Evolutionary conservation across 2,329 filamentous ascomycete genomes (phyloP).

Genomic region (Lachnellula arida): DNA sequence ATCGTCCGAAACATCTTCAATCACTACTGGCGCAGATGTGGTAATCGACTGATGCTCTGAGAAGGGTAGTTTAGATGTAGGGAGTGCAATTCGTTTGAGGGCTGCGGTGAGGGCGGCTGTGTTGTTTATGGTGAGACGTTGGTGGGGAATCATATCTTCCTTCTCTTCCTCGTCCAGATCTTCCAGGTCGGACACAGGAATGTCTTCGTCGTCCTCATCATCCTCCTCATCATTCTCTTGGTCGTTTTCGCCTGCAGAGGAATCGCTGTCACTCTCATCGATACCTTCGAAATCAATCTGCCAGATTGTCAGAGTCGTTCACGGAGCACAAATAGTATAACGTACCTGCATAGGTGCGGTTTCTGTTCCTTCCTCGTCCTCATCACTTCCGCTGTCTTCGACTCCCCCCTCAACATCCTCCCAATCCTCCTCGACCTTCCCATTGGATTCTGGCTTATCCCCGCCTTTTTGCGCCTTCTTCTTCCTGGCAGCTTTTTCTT

Average conservation of each 20-base stretch:
- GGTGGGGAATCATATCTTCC: slow-evolving; percentile 83
- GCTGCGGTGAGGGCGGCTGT: slow-evolving; percentile 77
- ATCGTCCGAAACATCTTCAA: slow-evolving; percentile 85
- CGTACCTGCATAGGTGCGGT: slow-evolving; percentile 22
- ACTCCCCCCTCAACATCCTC: slow-evolving; percentile 38
- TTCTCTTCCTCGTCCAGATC: slow-evolving; percentile 73
- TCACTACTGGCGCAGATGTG: slow-evolving; percentile 62
- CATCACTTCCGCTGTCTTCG: slow-evolving; percentile 36
- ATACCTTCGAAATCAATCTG: slow-evolving; percentile 50
- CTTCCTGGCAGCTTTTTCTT: slow-evolving; percentile 38
- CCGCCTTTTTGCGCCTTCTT: slow-evolving; percentile 43
- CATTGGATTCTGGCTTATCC: slow-evolving; percentile 27
- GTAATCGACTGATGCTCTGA: slow-evolving; percentile 75
- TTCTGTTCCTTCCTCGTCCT: slow-evolving; percentile 21
- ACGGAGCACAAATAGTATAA: neutral
- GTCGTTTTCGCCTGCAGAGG: slow-evolving; percentile 45
- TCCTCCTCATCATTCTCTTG: slow-evolving; percentile 44
- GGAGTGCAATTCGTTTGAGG: slow-evolving; percentile 72
- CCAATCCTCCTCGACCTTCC: slow-evolving; percentile 35
- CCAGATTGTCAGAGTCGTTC: slow-evolving; percentile 7
- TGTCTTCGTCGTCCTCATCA: slow-evolving; percentile 77
- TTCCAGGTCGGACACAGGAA: slow-evolving; percentile 82
- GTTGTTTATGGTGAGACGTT: slow-evolving; percentile 97
- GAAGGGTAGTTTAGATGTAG: slow-evolving; percentile 68
- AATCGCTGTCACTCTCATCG: slow-evolving; percentile 56